Evolutionary conservation across 1,284 basidiomycete genomes (phyloP), one percentile per base, ranked within the genome.

Genomic region (Blastosporella zonata): DNA sequence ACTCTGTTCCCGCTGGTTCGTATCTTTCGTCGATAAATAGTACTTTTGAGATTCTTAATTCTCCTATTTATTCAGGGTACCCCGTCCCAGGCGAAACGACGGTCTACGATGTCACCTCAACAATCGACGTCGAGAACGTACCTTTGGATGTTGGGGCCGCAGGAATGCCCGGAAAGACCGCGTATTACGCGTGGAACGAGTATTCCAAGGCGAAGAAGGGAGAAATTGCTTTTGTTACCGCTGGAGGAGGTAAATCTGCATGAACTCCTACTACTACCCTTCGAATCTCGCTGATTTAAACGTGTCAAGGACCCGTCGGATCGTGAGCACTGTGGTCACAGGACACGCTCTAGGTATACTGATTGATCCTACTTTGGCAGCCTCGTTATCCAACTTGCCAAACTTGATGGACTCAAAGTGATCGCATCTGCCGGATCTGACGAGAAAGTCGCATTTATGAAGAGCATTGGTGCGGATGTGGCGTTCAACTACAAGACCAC

Each of bases 401-500:
- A 84, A 53, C 66, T 69, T 4, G 74, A 78, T 9, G 84, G 82
- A 0, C 64, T 82, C 22, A 84, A 82, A 54, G 85, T 90, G 43
- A 83, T 90, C 53, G 87, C 78, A 0, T 85, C 87, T 1, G 84
- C 86, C 0, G 87, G 88, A 0, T 79, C 82, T 0, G 74, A 81
- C 6, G 81, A 83, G 45, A 92, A 91, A 64, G 79, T 84, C 44
- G 64, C 71, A 9, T 84, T 79, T 63, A 72, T 87, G 56, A 77
- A 78, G 56, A 64, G 74, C 28, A 64, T 89, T 37, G 86, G 87
- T 0, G 81, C 80, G 4, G 86, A 92, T 59, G 75, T 81, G 10
- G 81, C 76, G 0, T 81, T 90, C 69, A 87, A 90, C 67, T 90
- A 91, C 71, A 90, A 90, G 67, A 77, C 69, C 0, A 65, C 65